phyloP scores from a whole-genome alignment of 225 moss, liverwort and hornwort genomes.

The Marchantia paleacea region DNA sequence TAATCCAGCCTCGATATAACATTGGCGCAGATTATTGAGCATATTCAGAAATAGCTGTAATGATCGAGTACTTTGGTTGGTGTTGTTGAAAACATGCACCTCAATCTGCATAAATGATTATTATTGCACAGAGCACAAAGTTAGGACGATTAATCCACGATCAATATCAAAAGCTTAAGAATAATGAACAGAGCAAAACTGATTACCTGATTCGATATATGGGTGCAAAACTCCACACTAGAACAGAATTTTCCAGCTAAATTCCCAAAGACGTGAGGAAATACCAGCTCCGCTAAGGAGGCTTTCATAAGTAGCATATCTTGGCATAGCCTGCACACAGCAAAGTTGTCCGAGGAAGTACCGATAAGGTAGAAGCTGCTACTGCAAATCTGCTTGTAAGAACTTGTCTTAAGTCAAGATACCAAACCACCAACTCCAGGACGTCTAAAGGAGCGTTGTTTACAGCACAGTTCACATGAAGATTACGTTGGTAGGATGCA shows the following conservation, averaged over 20 bases:
- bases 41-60: conserved; percentile 74
- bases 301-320: conserved; percentile 63
- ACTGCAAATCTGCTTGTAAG: neutral
- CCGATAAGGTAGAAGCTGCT: neutral
- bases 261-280: conserved; percentile 68
- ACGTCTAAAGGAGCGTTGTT: neutral
- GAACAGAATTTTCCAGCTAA: conserved; percentile 65
- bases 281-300: conserved; percentile 84
- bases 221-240: conserved; percentile 51
- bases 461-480: neutral
- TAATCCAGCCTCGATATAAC: conserved; percentile 65
- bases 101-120: conserved; percentile 54
- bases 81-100: conserved; percentile 62
- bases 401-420: neutral
- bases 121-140: neutral
- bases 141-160: neutral
- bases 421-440: neutral
- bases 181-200: too few relatives aligned
- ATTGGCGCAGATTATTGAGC: conserved; percentile 70
- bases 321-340: conserved; percentile 68
- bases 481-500: neutral
- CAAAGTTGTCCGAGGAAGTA: neutral
- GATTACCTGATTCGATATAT: conserved; percentile 68
- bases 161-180: neutral
- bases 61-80: conserved; percentile 74